A percentile compares a stretch with the other conserved stretches of the same genome.
phyloP scores from a whole-genome alignment of 176 grass and related monocot species.

The Leersia perrieri region DNA sequence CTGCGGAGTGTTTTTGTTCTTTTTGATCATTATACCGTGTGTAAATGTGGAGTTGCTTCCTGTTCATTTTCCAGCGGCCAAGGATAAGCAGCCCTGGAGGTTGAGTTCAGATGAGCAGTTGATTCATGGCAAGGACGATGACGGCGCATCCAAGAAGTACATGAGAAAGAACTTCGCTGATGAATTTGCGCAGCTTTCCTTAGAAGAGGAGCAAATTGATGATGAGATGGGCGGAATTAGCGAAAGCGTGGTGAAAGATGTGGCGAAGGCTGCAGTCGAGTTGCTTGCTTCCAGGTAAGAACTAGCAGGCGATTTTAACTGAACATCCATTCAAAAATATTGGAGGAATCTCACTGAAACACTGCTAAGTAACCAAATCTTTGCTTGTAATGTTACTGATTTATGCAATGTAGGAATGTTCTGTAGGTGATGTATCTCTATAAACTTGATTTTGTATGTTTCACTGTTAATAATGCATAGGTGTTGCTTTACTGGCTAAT shows the following conservation, averaged over 20 bases:
- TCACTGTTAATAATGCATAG: background rate
- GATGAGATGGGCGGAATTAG: conserved; percentile 35
- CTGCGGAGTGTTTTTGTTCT: background rate
- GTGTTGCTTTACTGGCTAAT: background rate
- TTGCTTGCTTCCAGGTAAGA: conserved; percentile 69
- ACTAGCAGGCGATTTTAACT: background rate
- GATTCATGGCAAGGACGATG: background rate
- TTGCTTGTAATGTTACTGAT: background rate
- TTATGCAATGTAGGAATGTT: background rate
- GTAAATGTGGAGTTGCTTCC: background rate
- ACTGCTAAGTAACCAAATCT: background rate
- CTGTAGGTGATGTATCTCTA: background rate
- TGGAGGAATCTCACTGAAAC: background rate
- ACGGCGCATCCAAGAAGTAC: background rate
- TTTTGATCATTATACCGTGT: background rate
- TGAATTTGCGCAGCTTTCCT: conserved; percentile 26
- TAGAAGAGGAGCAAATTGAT: conserved; percentile 18
- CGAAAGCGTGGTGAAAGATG: conserved; percentile 44
- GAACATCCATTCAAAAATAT: conserved; percentile 8
- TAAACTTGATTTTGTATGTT: background rate
- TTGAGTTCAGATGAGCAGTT: background rate
- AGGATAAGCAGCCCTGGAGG: background rate
- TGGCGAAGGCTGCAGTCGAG: conserved; percentile 60
- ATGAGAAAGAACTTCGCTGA: background rate
- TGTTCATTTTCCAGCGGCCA: conserved; percentile 2